Evolutionary conservation across 73 alveolate genomes (phyloP).

Genomic region (Tetrahymena malaccensis): DNA sequence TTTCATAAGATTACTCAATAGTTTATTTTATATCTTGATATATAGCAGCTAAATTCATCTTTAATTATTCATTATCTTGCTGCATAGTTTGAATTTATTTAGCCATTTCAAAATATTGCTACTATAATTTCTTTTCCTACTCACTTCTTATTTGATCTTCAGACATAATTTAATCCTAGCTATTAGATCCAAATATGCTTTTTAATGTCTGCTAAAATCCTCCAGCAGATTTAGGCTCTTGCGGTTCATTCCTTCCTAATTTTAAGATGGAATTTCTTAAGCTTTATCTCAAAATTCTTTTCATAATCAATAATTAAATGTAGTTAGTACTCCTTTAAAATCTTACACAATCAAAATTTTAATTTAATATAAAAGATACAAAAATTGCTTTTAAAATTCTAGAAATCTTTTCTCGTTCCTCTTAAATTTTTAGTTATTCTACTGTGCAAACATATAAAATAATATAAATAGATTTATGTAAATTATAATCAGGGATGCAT

Average conservation of each 20-base stretch:
- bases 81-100: conserved; percentile 6
- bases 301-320: not conserved
- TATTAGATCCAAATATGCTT: not conserved
- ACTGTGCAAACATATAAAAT: not conserved
- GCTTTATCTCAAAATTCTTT: not conserved
- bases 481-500: not conserved
- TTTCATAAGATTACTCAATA: conserved; percentile 10
- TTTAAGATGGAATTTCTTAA: not conserved
- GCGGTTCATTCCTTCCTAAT: not conserved
- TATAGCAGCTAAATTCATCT: not conserved
- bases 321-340: not conserved
- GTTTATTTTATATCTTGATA: conserved; percentile 17
- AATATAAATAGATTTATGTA: no score
- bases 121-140: not conserved
- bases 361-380: not conserved
- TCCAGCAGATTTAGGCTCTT: not conserved
- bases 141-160: not conserved
- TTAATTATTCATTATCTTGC: conserved; percentile 18
- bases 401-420: not conserved
- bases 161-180: not conserved
- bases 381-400: not conserved
- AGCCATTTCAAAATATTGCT: conserved; percentile 5
- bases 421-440: not conserved
- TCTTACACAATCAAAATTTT: not conserved
- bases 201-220: not conserved